phyloP scores from a whole-genome alignment of 345 rosid species.

The Capsella bursapastoris region DNA sequence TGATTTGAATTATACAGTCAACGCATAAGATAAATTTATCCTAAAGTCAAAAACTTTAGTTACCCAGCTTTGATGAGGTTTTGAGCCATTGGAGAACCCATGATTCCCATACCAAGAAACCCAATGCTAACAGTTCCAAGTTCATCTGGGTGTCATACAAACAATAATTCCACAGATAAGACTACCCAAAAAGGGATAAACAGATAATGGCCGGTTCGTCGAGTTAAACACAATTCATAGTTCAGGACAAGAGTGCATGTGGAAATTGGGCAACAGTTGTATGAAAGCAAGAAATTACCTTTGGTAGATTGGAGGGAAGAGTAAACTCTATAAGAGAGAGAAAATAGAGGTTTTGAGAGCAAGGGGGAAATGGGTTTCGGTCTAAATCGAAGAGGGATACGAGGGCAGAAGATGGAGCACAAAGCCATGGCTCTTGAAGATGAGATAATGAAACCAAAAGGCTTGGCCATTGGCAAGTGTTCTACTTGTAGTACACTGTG shows the following conservation, averaged over 20 bases:
- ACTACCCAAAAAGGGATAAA: neutral
- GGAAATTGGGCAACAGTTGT: neutral
- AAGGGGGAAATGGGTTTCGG: slow-evolving; percentile 50
- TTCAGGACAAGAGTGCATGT: too few species aligned
- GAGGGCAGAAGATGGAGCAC: slow-evolving; percentile 68
- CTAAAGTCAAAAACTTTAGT: slow-evolving; percentile 1
- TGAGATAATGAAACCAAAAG: slow-evolving; percentile 34
- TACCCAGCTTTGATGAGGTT: slow-evolving; percentile 97
- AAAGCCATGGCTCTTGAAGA: slow-evolving; percentile 61
- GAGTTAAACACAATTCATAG: too few species aligned
- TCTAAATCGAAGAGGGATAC: slow-evolving; percentile 50
- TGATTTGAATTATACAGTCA: neutral
- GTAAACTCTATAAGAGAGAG: slow-evolving; percentile 48
- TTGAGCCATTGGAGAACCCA: slow-evolving; percentile 94
- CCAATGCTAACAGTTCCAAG: slow-evolving; percentile 58
- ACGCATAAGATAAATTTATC: neutral
- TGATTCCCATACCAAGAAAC: slow-evolving; percentile 93
- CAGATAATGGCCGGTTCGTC: neutral
- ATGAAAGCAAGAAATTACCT: slow-evolving; percentile 45
- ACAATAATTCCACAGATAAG: slow-evolving; percentile 11
- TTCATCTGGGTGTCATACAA: slow-evolving; percentile 32
- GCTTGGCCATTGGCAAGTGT: slow-evolving; percentile 21
- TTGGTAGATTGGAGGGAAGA: slow-evolving; percentile 57
- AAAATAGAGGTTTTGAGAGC: slow-evolving; percentile 39
- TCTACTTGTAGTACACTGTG: slow-evolving; percentile 1